Evolutionary conservation across 345 rosid genomes (phyloP).

Genomic region (Linum lewisii): DNA sequence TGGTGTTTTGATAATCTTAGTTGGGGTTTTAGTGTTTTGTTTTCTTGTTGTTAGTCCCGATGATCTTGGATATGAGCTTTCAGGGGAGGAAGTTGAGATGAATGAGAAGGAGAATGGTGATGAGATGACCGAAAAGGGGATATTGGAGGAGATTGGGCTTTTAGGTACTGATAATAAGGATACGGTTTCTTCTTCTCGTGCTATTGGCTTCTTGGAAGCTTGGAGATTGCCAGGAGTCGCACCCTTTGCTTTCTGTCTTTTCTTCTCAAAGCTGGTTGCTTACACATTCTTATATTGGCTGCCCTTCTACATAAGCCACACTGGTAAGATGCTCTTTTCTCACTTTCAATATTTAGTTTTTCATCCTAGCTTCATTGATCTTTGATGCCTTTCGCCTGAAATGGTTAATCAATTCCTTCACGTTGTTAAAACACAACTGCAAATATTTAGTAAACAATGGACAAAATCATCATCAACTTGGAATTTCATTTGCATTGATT

Average conservation of each 20-base stretch:
- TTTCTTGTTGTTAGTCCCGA: conserved; percentile 66
- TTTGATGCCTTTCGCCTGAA: too few relatives aligned
- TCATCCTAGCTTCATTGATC: too few relatives aligned
- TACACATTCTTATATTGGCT: conserved; percentile 91
- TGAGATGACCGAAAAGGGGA: conserved; percentile 36
- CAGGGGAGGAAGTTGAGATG: conserved; percentile 53
- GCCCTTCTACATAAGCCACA: conserved; percentile 83
- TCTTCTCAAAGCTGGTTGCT: conserved; percentile 89
- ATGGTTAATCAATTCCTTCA: too few relatives aligned
- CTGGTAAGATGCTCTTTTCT: conserved; percentile 34
- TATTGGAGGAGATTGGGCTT: conserved; percentile 48
- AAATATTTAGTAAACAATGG: too few relatives aligned
- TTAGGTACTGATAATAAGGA: conserved; percentile 15
- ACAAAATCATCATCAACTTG: too few relatives aligned
- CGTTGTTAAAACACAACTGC: too few relatives aligned
- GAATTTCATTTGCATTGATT: too few relatives aligned
- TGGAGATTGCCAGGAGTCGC: conserved; percentile 93
- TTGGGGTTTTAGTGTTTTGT: conserved; percentile 48
- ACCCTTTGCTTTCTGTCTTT: conserved; percentile 73
- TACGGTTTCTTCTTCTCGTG: conserved; percentile 24
- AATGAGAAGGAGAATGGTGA: conserved; percentile 16
- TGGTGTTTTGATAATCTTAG: conserved; percentile 51
- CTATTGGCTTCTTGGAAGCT: conserved; percentile 76
- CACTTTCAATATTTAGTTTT: neutral
- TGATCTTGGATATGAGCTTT: conserved; percentile 49